phyloP scores from a whole-genome alignment of 495 filamentous ascomycete genomes.

The Evernia prunastri region DNA sequence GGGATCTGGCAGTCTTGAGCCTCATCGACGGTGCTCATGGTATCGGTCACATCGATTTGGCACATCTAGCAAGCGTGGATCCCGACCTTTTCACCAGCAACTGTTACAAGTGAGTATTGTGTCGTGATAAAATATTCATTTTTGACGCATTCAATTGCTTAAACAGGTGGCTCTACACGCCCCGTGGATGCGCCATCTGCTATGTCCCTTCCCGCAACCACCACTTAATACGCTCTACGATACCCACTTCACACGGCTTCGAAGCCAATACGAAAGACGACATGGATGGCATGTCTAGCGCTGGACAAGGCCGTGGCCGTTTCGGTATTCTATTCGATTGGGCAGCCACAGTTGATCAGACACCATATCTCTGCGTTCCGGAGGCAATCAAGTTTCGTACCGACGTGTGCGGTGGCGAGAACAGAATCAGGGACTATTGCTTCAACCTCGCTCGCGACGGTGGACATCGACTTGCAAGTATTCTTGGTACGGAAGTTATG shows the following conservation, averaged over 20 bases:
- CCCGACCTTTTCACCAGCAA: slow-evolving; percentile 65
- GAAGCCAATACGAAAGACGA: slow-evolving; percentile 28
- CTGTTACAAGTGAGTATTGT: slow-evolving; percentile 49
- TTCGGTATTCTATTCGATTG: slow-evolving; percentile 76
- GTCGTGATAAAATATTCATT: neutral
- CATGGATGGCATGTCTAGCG: slow-evolving; percentile 36
- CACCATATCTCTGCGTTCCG: slow-evolving; percentile 62
- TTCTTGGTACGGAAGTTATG: slow-evolving; percentile 63
- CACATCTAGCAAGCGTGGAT: slow-evolving; percentile 43
- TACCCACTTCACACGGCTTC: slow-evolving; percentile 64
- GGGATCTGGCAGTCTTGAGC: slow-evolving; percentile 40
- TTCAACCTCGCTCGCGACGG: slow-evolving; percentile 51
- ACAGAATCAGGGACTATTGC: slow-evolving; percentile 54
- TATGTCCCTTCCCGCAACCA: slow-evolving; percentile 74
- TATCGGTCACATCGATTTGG: slow-evolving; percentile 56
- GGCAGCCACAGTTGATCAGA: slow-evolving; percentile 65
- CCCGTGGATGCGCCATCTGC: slow-evolving; percentile 69
- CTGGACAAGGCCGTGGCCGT: slow-evolving; percentile 17
- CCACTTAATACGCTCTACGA: slow-evolving; percentile 58
- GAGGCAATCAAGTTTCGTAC: slow-evolving; percentile 62
- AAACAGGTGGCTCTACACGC: slow-evolving; percentile 70
- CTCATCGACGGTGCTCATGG: slow-evolving; percentile 22
- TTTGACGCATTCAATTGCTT: neutral
- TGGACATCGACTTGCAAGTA: slow-evolving; percentile 48
- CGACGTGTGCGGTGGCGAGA: slow-evolving; percentile 68